Conservation (phyloP, 352 stramenopile species). For the Globisporangium uncinulatum region DNA sequence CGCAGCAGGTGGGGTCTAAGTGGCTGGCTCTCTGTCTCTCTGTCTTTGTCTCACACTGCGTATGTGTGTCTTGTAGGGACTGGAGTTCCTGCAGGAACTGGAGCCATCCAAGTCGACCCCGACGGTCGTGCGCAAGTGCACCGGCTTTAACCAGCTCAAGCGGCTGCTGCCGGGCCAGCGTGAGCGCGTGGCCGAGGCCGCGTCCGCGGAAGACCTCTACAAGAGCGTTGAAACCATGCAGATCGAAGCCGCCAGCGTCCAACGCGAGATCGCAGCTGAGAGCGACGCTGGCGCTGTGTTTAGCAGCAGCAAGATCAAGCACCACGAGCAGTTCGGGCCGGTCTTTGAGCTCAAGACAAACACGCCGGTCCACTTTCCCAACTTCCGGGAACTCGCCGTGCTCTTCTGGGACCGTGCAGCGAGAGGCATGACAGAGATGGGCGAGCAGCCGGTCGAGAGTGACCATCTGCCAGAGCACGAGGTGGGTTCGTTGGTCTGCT, state of each 20-base stretch:
- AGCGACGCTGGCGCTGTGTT: constrained; percentile 5
- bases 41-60: not conserved
- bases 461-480: not conserved
- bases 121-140: not conserved
- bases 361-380: constrained; percentile 4
- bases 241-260: constrained; percentile 8
- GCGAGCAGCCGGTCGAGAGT: not conserved
- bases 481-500: not conserved
- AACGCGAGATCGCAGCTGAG: constrained; percentile 1
- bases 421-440: not conserved
- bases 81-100: constrained; percentile 3
- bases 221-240: constrained; percentile 11
- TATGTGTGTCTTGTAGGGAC: not conserved
- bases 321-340: constrained; percentile 6
- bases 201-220: constrained; percentile 1
- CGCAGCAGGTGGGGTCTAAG: constrained; percentile 3
- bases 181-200: not conserved
- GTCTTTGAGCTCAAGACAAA: constrained; percentile 14
- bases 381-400: constrained; percentile 4
- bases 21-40: not conserved
- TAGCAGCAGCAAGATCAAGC: constrained; percentile 8
- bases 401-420: constrained; percentile 1
- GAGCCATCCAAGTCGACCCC: not conserved
- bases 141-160: not conserved
- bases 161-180: not conserved